Percentiles rank a stretch among this genome's conserved stretches.
These are phyloP conservation scores for Penicillium digitatum DNA, from an alignment of 2,329 filamentous ascomycete genomes.

Conservation along the genomic window DNA sequence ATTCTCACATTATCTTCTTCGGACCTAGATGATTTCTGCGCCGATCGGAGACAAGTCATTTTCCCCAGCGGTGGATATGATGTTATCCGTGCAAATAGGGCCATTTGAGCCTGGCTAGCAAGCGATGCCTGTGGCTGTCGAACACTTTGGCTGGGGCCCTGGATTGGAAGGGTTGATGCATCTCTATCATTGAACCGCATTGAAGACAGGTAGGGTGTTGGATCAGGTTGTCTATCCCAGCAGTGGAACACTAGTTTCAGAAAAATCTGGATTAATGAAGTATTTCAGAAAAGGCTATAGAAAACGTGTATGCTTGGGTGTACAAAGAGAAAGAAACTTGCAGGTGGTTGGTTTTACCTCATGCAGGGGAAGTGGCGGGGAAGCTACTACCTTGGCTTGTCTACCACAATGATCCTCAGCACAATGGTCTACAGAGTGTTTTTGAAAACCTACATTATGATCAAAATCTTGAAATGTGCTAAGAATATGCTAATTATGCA, in stretches of 20 bases:
- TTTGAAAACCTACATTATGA: too few relatives aligned
- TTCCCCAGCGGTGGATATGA: constrained; percentile 72
- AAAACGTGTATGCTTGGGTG: neutral
- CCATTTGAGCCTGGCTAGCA: constrained; percentile 42
- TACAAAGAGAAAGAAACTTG: neutral
- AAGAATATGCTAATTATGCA: neutral
- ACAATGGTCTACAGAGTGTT: too few relatives aligned
- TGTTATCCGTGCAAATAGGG: constrained; percentile 53
- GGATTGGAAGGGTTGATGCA: constrained; percentile 22
- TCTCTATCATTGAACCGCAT: constrained; percentile 15
- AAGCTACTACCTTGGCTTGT: neutral
- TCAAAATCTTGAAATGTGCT: too few relatives aligned
- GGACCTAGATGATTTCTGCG: constrained; percentile 27
- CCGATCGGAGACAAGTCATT: constrained; percentile 57
- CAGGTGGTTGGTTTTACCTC: constrained; percentile 3
- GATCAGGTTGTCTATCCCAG: neutral
- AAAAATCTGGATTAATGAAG: neutral
- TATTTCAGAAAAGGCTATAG: neutral
- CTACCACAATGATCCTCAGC: too few relatives aligned
- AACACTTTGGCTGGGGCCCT: constrained; percentile 8
- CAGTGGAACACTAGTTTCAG: neutral
- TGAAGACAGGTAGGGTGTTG: constrained; percentile 2
- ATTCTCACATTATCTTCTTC: constrained; percentile 27
- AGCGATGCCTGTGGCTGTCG: constrained; percentile 31
- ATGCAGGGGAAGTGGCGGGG: constrained; percentile 12